These are phyloP conservation scores for Phyllachora maydis DNA, from an alignment of 2,329 filamentous ascomycete species.

Conservation along the genomic window DNA sequence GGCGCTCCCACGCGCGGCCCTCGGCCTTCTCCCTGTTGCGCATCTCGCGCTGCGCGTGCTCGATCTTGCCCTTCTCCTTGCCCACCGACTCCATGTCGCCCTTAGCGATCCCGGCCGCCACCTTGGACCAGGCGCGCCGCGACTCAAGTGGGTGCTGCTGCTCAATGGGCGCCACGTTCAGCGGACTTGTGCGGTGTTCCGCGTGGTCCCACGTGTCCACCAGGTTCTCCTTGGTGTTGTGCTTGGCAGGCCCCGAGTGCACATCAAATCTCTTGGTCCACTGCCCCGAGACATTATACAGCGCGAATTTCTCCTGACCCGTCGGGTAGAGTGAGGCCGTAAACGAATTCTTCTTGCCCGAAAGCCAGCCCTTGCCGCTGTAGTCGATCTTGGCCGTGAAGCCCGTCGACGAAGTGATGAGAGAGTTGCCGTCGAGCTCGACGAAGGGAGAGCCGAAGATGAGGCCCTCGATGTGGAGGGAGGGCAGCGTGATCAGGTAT, in stretches of 20 bases:
- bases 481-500: constrained; percentile 81
- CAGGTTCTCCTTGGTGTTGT: constrained; percentile 22
- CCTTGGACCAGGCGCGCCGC: constrained; percentile 70
- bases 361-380: constrained; percentile 82
- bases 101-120: constrained; percentile 58
- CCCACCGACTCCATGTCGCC: constrained; percentile 72
- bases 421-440: constrained; percentile 69
- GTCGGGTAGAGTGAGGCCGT: constrained; percentile 52
- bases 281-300: constrained; percentile 72
- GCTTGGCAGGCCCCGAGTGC: constrained; percentile 38
- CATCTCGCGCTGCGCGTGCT: constrained; percentile 62
- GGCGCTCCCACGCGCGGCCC: constrained; percentile 56
- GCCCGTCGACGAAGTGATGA: constrained; percentile 71
- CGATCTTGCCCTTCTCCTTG: constrained; percentile 69
- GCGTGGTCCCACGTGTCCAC: constrained; percentile 41
- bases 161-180: constrained; percentile 52
- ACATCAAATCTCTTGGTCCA: constrained; percentile 77
- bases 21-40: constrained; percentile 58
- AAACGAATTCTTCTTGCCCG: constrained; percentile 88
- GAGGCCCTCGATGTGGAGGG: constrained; percentile 82
- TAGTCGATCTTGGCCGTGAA: constrained; percentile 86
- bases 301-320: constrained; percentile 48
- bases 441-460: constrained; percentile 76
- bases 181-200: constrained; percentile 36
- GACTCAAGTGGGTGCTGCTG: constrained; percentile 76